Base-by-base conservation (phyloP, 1,284 basidiomycete species). In the Malassezia psittaci region DNA sequence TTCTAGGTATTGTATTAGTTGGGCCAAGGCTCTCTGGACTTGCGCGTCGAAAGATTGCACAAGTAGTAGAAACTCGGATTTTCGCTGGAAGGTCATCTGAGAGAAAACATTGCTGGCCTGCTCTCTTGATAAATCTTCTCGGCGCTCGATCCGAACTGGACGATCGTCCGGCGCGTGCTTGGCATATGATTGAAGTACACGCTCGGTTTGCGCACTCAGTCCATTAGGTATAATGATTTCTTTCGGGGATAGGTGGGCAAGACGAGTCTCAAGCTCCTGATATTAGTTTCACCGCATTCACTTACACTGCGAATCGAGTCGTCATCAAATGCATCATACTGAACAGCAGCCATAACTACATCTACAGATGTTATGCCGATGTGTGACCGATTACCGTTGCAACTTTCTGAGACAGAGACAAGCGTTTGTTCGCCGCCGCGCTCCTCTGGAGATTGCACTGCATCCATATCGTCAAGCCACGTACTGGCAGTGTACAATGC, bases 401-500 rank as follows among this genome's bases (percentile, higher is more conserved):
- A 78, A 7, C 81, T 77, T 75, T 94, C 90, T 1, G 85, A 79
- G 21, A 96, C 39, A 0, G 68, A 63, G 35, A 71, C 57, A 7
- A 74, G 44, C 7, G 60, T 58, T 48, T 63, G 55, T 36, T 66
- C 36, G 52, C 36, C 33, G 19, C 46, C 52, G 5, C 35, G 47
- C 24, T 59, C 37, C 18, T 62, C 59, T 5, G 41, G 37, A 10
- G 59, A 40, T 11, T 29, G 19, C 10, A 36, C 48, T 1, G 43
- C 18, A 59, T 88, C 86, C 81, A 49, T 54, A 53, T 89, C 87
- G 54, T 89, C 81, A 58, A 79, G 85, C 72, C 76, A 91, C 83
- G 90, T 96, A 39, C 87, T 83, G 19, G 88, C 83, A 12, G 90
- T 96, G 66, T 89, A 94, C 42, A 94, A 76, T 60, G 85, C 81